Conservation (phyloP, 495 filamentous ascomycete genomes). For the Pseudoneurospora amorphoporcata region DNA sequence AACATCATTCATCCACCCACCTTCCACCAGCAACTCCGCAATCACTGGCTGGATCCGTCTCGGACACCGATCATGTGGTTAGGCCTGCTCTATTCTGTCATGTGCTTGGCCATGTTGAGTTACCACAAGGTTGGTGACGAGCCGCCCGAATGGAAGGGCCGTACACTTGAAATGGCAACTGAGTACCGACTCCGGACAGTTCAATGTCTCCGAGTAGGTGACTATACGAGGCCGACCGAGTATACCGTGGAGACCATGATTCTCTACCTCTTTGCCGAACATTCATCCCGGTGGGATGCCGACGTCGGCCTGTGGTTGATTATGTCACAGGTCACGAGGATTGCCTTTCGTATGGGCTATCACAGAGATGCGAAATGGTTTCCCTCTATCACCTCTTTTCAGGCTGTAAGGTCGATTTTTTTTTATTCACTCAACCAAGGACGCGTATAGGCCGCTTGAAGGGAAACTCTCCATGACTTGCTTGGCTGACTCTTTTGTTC, state of each 20-base stretch:
- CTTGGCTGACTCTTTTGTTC: neutral
- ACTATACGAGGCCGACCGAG: constrained; percentile 78
- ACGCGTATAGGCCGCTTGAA: neutral
- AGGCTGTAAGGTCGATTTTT: constrained; percentile 41
- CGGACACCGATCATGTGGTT: constrained; percentile 82
- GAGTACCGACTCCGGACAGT: constrained; percentile 74
- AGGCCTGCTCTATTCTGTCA: constrained; percentile 75
- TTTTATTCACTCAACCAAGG: neutral
- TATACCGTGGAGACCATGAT: constrained; percentile 85
- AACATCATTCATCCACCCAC: constrained; percentile 80
- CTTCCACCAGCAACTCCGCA: constrained; percentile 77
- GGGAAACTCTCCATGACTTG: neutral
- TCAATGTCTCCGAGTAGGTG: constrained; percentile 75
- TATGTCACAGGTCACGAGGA: constrained; percentile 65
- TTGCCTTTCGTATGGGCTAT: constrained; percentile 92
- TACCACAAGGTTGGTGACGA: constrained; percentile 86
- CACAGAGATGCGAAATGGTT: constrained; percentile 86
- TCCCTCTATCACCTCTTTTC: constrained; percentile 70
- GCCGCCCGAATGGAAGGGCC: constrained; percentile 69
- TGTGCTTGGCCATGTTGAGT: constrained; percentile 84
- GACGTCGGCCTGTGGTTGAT: constrained; percentile 78
- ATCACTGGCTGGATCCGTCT: constrained; percentile 76
- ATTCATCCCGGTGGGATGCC: constrained; percentile 64
- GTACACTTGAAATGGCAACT: constrained; percentile 64
- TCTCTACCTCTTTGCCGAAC: constrained; percentile 76